Conservation (phyloP, 495 filamentous ascomycete species). For the Jackrogersella multiformis region DNA sequence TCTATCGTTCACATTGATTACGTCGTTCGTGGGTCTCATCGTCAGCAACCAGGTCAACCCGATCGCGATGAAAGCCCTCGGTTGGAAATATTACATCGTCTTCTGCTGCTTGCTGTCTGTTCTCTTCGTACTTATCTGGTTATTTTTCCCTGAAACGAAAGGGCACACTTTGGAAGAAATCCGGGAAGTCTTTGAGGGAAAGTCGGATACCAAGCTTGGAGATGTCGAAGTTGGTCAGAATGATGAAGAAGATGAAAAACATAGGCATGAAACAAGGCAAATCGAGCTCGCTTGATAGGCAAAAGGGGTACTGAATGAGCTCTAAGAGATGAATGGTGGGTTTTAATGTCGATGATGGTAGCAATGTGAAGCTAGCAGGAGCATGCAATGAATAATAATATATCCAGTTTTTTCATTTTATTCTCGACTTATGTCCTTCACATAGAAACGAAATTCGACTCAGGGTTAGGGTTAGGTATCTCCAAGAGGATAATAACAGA, state of each 20-base stretch:
- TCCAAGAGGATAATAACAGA: no score
- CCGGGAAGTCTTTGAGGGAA: background rate
- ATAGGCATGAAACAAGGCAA: background rate
- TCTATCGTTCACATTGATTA: constrained; percentile 9
- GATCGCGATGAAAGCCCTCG: background rate
- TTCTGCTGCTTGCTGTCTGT: constrained; percentile 4
- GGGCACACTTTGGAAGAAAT: constrained; percentile 7
- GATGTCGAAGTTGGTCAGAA: background rate
- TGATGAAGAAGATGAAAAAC: background rate
- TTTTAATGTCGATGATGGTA: no score
- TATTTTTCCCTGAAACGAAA: constrained; percentile 9
- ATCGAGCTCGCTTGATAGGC: background rate
- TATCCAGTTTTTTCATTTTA: no score
- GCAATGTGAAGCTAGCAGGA: no score
- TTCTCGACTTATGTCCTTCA: no score
- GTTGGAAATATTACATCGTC: constrained; percentile 8
- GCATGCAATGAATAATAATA: no score
- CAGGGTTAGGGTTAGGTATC: no score
- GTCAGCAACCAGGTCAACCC: constrained; percentile 8
- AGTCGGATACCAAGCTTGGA: background rate
- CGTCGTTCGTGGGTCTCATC: background rate
- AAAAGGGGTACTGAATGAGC: no score
- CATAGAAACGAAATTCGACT: no score
- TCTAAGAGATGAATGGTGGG: no score
- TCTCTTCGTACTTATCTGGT: constrained; percentile 6